Evolutionary conservation across 108 stramenopile genomes (phyloP).

Genomic region (Skeletonema costatum): DNA sequence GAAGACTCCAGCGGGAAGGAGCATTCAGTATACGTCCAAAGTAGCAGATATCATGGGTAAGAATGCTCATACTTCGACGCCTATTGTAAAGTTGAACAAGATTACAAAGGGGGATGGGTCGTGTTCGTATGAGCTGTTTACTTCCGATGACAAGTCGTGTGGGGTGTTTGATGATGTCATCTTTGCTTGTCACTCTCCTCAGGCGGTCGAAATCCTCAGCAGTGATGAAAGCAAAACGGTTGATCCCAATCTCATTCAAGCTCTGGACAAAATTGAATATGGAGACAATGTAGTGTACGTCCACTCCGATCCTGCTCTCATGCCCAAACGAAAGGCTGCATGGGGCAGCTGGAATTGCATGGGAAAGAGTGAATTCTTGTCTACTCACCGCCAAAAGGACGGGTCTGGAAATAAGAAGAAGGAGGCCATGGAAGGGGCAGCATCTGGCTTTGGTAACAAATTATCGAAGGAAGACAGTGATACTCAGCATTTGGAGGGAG

Average conservation of each 20-base stretch:
- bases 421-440: constrained; percentile 75
- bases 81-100: constrained; percentile 60
- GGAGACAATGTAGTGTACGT: constrained; percentile 88
- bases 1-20: constrained; percentile 83
- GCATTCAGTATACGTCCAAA: constrained; percentile 76
- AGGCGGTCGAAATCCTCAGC: constrained; percentile 60
- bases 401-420: constrained; percentile 18
- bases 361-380: constrained; percentile 58
- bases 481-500: constrained; percentile 51
- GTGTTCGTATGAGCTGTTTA: constrained; percentile 49
- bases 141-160: constrained; percentile 31
- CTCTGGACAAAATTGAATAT: constrained; percentile 69
- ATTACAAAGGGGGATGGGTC: constrained; percentile 14
- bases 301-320: constrained; percentile 89
- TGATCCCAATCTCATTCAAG: constrained; percentile 38
- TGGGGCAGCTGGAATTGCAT: constrained; percentile 97
- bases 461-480: neutral
- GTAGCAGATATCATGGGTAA: constrained; percentile 66
- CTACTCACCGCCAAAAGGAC: constrained; percentile 23
- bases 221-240: constrained; percentile 5
- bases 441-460: constrained; percentile 73
- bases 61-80: constrained; percentile 54
- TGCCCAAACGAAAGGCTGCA: constrained; percentile 82
- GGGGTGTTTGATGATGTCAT: constrained; percentile 84
- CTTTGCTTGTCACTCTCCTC: constrained; percentile 93